Evolutionary conservation across 345 rosid species (phyloP), one percentile per base, ranked within the genome.

Genomic region (Bretschneidera sinensis): DNA sequence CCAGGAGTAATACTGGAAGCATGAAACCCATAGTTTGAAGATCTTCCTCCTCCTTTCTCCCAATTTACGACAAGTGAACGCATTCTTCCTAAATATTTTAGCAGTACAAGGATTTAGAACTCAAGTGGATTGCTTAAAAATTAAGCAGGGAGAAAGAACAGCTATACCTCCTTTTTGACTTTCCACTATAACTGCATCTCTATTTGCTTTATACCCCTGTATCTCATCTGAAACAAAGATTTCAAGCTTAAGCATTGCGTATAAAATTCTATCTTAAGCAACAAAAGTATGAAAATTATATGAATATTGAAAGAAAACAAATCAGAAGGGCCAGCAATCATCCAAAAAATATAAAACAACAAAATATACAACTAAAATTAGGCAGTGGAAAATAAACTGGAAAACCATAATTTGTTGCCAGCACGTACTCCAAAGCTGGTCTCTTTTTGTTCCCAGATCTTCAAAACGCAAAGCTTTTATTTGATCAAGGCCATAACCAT

Each of bases 31-130:
- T n/a, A n/a, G n/a, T n/a, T n/a, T n/a, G n/a, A n/a, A n/a, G n/a
- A n/a, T 76, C 87, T 77, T 66, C 89, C 95, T 73, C n/a, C n/a
- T n/a, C 87, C 79, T 69, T 76, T 92, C 74, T 83, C 95, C 84
- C 85, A 81, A 70, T 89, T 89, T 51, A 85, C 51, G 57, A 61
- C 75, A 74, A 78, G 76, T 25, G 91, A 53, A 43, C 78, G 91
- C 78, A 75, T 74, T 73, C 85, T 78, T 72, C 97, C 97, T 92
- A 71, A 57, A 63, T 48, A 59, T 57, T 57, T 51, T 62, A 43
- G 24, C 21, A 55, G 55, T 34, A 71, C 20, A 68, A 47, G 28
- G 19, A 55, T 68, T 43, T 48, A 68, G 51, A 45, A n/a, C 66
- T 61, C 55, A 51, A 20, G 33, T 48, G 51, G 55, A 53, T 24